A percentile compares a stretch with the other conserved stretches of the same genome.
These are phyloP conservation scores for Eucalyptus cladocalyx DNA, from an alignment of 345 rosid species.

Conservation along the genomic window DNA sequence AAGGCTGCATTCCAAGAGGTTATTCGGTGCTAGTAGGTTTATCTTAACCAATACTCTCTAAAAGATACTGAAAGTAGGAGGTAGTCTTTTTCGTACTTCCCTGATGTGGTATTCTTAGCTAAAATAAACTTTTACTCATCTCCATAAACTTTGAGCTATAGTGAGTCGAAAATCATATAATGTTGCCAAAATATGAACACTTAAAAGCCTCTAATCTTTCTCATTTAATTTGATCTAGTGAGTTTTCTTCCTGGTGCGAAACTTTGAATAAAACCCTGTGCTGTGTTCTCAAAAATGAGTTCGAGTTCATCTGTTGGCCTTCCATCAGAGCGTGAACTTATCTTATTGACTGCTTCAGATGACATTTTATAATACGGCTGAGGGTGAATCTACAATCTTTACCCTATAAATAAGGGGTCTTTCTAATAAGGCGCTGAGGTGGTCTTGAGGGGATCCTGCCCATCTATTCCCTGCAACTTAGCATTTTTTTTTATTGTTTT, in stretches of 20 bases:
- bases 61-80: not conserved
- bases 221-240: not conserved
- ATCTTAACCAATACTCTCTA: not conserved
- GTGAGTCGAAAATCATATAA: not conserved
- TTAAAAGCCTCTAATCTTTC: not conserved
- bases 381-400: not conserved
- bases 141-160: not conserved
- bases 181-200: not conserved
- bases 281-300: not conserved
- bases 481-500: not conserved
- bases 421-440: not conserved
- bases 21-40: not conserved
- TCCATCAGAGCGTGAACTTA: not conserved
- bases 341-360: not conserved
- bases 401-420: not conserved
- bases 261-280: not conserved
- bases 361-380: not conserved
- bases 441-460: not conserved
- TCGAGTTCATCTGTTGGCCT: not conserved
- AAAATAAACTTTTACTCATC: not conserved
- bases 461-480: not conserved
- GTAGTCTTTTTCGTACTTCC: not conserved
- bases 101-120: not conserved
- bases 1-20: not conserved
- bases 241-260: not conserved